Evolutionary conservation across 257 asterid genomes (phyloP), one percentile per base, ranked within the genome.

Genomic region (Verbascum thapsus): DNA sequence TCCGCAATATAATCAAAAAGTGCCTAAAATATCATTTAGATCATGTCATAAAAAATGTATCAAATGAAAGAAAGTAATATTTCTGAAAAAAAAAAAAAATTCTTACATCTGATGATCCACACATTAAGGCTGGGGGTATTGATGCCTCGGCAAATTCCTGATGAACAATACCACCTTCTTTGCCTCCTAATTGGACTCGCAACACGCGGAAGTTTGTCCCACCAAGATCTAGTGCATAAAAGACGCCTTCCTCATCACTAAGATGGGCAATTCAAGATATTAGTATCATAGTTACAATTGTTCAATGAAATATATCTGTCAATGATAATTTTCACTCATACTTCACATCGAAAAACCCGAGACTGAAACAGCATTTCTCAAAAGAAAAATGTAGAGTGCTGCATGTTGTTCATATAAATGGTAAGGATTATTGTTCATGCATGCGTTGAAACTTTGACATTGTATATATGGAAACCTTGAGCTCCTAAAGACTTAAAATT

Each of bases 121-220:
- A 69, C 98, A 88, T 92, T 73, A 91, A 67, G 47, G 87, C 84
- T 0, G 86, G 87, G 63, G 98, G 98, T 32, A 91, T 85, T 19
- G 91, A 84, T 10, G 88, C 97, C 83, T 88, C 98, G 0, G 86
- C 58, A n/a, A 92, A 88, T 77, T 92, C 95, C 64, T 86, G 98
- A 76, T 76, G 81, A 68, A 81, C 72, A 61, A 91, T 76, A 0
- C 95, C 94, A 3, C 75, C 78, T 40, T 40, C 82, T 68, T 44
- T 86, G 30, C 98, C 97, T 53, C 95, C 95, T 55, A 92, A 74
- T 43, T 86, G 85, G n/a, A 92, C 97, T 43, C 95, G 74, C 82
- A 92, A 62, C 18, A 91, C 98, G 32, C 98, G 95, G 62, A 91
- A 91, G 70, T 91, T 91, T 22, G 98, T 88, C 34, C 98, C 98